Evolutionary conservation across 192 early-diverging fungal species (phyloP), one percentile per base, ranked within the genome.

Genomic region (Kappamyces sp.): DNA sequence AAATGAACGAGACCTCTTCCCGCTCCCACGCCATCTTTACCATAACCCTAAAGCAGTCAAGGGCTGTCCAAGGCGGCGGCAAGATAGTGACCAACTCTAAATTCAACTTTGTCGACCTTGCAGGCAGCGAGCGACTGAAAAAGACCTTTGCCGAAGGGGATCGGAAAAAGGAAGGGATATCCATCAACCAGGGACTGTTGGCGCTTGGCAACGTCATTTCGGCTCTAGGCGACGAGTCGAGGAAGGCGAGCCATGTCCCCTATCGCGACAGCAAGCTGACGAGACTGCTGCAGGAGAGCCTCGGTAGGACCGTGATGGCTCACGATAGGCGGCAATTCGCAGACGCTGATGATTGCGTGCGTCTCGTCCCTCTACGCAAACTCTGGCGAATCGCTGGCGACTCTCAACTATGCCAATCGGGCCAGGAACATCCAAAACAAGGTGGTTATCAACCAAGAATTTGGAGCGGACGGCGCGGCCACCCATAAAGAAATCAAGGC

Each of bases 191-290:
- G 37, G 96, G 95, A 3, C 75, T 98, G 7, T 69, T 96, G 50
- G 93, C 94, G 2, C 83, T 99, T 30, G 96, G 95, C 55, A 99
- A 98, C 67, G 94, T 96, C 32, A 99, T 99, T 49, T 91, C 88
- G n/a, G 94, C 94, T 0, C 74, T 99, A 7, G 92, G 91, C 29
- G 94, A 94, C 63, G 79, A 77, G 49, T 41, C 66, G 7, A 60
- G 72, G 12, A 46, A 50, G 9, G 39, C 63, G 15, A 75, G 75
- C 5, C 92, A 96, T 60, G 81, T 99, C 30, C 96, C 96, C 0
- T 99, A 96, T 61, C 86, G 96, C 48, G 95, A 99, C 66, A 91
- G 88, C 22, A 99, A 99, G 68, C 75, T 99, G 9, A 99, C 96
- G 0, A 78, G 94, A 12, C 75, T 99, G 77, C 79, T 99, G 51